Conservation (phyloP, 495 filamentous ascomycete genomes). For the Pyronema omphalodes region DNA sequence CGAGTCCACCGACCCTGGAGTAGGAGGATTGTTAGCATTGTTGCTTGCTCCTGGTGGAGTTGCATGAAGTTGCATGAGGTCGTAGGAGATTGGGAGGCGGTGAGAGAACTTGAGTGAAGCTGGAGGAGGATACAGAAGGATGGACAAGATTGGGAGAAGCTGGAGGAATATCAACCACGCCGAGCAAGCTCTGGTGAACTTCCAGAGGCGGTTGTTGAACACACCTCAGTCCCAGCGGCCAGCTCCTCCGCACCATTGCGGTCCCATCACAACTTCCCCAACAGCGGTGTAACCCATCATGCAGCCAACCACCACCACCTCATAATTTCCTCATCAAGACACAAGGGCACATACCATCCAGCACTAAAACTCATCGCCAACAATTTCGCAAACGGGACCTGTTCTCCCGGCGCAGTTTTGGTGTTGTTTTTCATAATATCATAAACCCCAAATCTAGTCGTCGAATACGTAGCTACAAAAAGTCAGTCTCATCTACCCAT, state of each 20-base stretch:
- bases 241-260: no score
- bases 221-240: no score
- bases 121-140: no score
- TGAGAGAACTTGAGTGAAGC: no score
- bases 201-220: no score
- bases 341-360: constrained; percentile 36
- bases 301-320: neutral
- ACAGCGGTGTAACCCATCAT: no score
- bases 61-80: neutral
- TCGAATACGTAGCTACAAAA: constrained; percentile 51
- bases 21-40: neutral
- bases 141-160: no score
- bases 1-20: constrained; percentile 51
- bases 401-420: constrained; percentile 30
- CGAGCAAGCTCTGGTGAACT: no score
- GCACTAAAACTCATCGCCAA: constrained; percentile 65
- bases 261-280: no score
- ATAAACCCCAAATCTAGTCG: constrained; percentile 84
- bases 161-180: no score
- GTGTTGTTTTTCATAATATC: constrained; percentile 65
- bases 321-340: neutral
- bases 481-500: constrained; percentile 3
- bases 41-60: neutral
- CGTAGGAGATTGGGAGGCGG: neutral
- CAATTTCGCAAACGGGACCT: constrained; percentile 48